Base-by-base conservation (phyloP, 2,329 filamentous ascomycete genomes). In the Trichophyton mentagrophytes region DNA sequence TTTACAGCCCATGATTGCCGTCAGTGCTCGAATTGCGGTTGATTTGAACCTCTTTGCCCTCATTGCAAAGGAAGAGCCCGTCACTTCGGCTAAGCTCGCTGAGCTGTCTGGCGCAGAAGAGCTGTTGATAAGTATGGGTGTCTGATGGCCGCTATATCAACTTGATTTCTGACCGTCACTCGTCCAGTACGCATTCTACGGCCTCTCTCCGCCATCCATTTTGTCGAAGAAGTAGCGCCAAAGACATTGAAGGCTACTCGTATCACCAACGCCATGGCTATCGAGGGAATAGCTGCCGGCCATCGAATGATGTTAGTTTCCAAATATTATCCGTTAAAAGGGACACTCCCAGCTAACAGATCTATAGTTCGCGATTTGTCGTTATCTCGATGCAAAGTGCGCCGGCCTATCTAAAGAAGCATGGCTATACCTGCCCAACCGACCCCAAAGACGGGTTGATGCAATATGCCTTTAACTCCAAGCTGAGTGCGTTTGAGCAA, bases 91-190 rank as follows among this genome's bases (percentile, higher is more conserved):
- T 1, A 60, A 30, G 9, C 40, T 60, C n/a, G 46, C 46, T 4
- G 58, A 60, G 46, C 27, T 60, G 27, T 53, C 58, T 17, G 58
- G 58, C 7, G 58, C 58, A 33, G 58, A 60, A 11, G 58, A 60
- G 30, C 44, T 60, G n/a, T 11, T 60, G 30, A 60, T 60, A 60
- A 53, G 58, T 55, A 55, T 36, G 33, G 33, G 1, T 25, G 6
- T 13, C 7, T 15, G 33, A 3, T 36, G 33, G 5, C 13, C 11
- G 17, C 13, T 27, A 8, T 13, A 22, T 2, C 2, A 20, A 9
- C 11, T 33, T 53, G 13, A 6, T 20, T 5, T n/a, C 49, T 15
- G 15, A 44, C 49, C 33, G 15, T 33, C 33, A n/a, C 20, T 15
- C 13, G n/a, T 55, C 15, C 30, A 55, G 49, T 55, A 7, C 49